These are phyloP conservation scores for Croton laevigatus DNA, from an alignment of 441 rosid species.

Conservation along the genomic window DNA sequence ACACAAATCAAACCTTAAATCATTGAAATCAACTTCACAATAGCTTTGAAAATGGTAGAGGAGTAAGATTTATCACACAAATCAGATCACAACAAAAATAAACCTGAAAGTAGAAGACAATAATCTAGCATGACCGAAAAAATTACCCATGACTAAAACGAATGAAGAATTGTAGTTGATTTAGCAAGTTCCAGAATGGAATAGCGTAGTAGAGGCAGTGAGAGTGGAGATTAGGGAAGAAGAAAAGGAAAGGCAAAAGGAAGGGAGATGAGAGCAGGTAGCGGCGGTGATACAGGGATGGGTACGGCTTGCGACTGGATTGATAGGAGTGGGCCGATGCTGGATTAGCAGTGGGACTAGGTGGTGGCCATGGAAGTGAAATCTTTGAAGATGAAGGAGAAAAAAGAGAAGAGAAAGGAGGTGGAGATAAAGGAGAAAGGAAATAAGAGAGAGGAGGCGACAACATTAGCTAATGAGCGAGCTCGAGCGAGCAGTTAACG, in stretches of 20 bases:
- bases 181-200: background rate
- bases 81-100: background rate
- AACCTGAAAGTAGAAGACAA: background rate
- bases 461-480: no score
- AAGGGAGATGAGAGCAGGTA: slow-evolving; percentile 5
- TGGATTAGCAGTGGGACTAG: no score
- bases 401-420: no score
- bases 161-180: background rate
- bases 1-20: slow-evolving; percentile 10
- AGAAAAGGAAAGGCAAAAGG: background rate
- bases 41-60: background rate
- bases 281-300: background rate
- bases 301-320: background rate
- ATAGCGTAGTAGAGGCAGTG: background rate
- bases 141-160: slow-evolving; percentile 29
- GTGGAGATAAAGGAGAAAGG: no score
- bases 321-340: no score
- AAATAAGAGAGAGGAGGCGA: no score
- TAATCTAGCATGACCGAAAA: background rate
- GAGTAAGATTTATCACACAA: no score
- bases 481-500: no score
- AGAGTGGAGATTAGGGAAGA: background rate
- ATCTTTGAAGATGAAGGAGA: no score
- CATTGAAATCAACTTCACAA: background rate
- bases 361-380: no score